Base-by-base conservation (phyloP, 768 basidiomycete species). In the Boletus vinaceobasis region DNA sequence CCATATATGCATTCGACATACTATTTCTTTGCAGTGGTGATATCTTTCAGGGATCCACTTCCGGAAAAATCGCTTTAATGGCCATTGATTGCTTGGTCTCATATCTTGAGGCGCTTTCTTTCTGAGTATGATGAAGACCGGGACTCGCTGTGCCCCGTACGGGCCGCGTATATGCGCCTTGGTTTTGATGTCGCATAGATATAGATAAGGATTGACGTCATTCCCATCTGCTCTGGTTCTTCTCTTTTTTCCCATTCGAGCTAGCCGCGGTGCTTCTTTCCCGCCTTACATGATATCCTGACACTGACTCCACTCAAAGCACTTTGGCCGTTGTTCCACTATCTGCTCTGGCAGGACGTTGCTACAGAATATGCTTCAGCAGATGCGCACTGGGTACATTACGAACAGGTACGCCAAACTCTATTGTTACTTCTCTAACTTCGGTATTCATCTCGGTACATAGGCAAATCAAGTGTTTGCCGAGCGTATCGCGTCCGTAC, bases 301-400 rank as follows among this genome's bases (percentile, higher is more conserved):
- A 59, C 52, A 47, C 19, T 50, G 43, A 38, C 47, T n/a, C 47
- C 40, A 19, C 48, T 48, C 23, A 0, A 64, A 96, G 93, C 87
- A 37, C 84, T 99, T 42, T 99, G 96, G 95, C 96, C 96, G 1
- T 76, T 98, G 39, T 97, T 98, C 82, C 97, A 98, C 74, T 98
- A 98, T 70, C 84, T 98, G 53, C 86, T 98, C 52, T 97, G 95
- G 90, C 94, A 96, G 70, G 97, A 98, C 68, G 92, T 94, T 55
- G 89, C 90, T 9, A 87, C 87, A 27, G 91, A 93, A 64, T 89
- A 90, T 61, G 85, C 89, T 1, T 88, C 88, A 4, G 93, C 92
- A 29, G 92, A 93, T 67, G 77, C 82, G 3, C 78, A 90, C 64
- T 99, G 93, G 77, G 58, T 56, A 10, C 62, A 70, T 40, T 70